Evolutionary conservation across 306 rosid species (phyloP).

Genomic region (cucumber (Cucumis sativus)): Cucumber_9930_V3 NC_026659.2:16981001-16981500

Average conservation of each 20-base stretch:
- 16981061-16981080: not conserved
- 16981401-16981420: too few species aligned
- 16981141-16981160: not conserved
- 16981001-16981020: conserved; percentile 56
- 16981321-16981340: too few species aligned
- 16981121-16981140: not conserved
- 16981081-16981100: not conserved
- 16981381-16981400: too few species aligned
- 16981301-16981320: not conserved
- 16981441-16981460: too few species aligned
- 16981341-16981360: too few species aligned
- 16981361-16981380: too few species aligned
- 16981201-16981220: not conserved
- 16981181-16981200: not conserved
- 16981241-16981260: not conserved
- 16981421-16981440: too few species aligned
- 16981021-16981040: conserved; percentile 17
- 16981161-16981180: not conserved
- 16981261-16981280: not conserved
- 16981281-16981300: not conserved
- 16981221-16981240: not conserved
- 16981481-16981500: too few species aligned
- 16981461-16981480: too few species aligned
- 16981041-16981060: conserved; percentile 37
- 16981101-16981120: not conserved